Evolutionary conservation across 2,329 filamentous ascomycete genomes (phyloP), one percentile per base, ranked within the genome.

Genomic region (Didymella arachidicola): DNA sequence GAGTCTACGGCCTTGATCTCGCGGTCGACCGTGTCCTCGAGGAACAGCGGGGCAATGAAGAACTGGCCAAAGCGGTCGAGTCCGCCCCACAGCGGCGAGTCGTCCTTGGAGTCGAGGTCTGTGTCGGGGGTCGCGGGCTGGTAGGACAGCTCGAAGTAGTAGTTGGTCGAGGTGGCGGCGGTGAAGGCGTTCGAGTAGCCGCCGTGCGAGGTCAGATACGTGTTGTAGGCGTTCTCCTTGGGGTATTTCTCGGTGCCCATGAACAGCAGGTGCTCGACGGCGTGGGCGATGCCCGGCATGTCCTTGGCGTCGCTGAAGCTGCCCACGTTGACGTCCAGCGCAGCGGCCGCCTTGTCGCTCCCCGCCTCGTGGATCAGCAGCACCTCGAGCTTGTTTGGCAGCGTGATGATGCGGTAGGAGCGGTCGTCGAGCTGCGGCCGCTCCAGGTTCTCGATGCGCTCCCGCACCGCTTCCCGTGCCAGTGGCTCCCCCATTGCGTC

Each of bases 201-300:
- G 10, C 93, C 96, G 76, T 97, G 90, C 59, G 91, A 85, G 50
- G 93, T 91, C 53, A 99, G 86, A 76, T 96, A 99, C 74, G 94
- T 89, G 72, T 92, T 92, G 82, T 99, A 99, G 65, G 91, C 94
- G 77, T 99, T 86, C 57, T 70, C 68, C 41, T 69, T 64, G 0
- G 95, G 95, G 72, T 95, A 99, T 83, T 98, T 99, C 78, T 97
- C 90, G 7, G 95, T 99, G 48, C 95, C 95, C 95, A 99, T 98
- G 81, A 99, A 99, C 25, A 99, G 82, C 64, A 97, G 81, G 84
- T 97, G 94, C 82, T 98, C 94, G 53, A 98, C 92, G 7, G 93
- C 93, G 80, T 98, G 95, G 51, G 94, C 94, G 86, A 96, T 93
- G 59, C 95, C 93, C 14, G 92, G 93, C 86, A 98, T 93, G 69